Evolutionary conservation across 2,329 filamentous ascomycete genomes (phyloP), one percentile per base, ranked within the genome.

Genomic region (Botrytis byssoidea): DNA sequence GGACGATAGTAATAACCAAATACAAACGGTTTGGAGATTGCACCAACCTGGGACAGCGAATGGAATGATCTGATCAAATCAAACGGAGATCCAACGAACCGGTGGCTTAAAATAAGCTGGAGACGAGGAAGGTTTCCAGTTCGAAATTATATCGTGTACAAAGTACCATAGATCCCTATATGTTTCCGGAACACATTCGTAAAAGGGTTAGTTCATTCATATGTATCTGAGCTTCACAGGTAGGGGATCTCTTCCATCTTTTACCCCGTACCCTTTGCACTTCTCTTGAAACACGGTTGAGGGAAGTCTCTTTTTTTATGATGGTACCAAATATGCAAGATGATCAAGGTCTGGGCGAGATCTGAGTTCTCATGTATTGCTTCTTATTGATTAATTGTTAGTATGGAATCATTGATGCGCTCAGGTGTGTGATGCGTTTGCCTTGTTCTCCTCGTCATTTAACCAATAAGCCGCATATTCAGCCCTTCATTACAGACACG

Each of bases 1-100:
- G 61, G 25, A 63, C 60, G 22, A 42, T 10, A 2, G 60, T 20
- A n/a, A 64, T 44, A 18, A 29, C 61, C 61, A 29, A 16, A 64
- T 64, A 64, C 61, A 44, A 64, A 64, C 61, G 40, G 61, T 44
- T 44, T 64, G 61, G 61, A 64, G 61, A 64, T 64, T 64, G 61
- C 61, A n/a, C 37, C 61, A 64, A 64, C 37, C 37, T 64, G 25
- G 61, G 14, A 64, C 37, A 42, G n/a, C 37, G 25, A 64, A 64
- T 44, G 51, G 37, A 64, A 64, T 29, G 37, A 64, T 18, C 61
- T 44, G 37, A 48, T 35, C 42, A 66, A 66, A 66, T 46, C 42
- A 66, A 48, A 48, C 64, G 20, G 32, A 66, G 44, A 32, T n/a
- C 44, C 44, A 35, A 48, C 29, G 20, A 37, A 66, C 64, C 29